These are phyloP conservation scores for Zasmidium cellare DNA, from an alignment of 2,329 filamentous ascomycete genomes.

Conservation along the genomic window DNA sequence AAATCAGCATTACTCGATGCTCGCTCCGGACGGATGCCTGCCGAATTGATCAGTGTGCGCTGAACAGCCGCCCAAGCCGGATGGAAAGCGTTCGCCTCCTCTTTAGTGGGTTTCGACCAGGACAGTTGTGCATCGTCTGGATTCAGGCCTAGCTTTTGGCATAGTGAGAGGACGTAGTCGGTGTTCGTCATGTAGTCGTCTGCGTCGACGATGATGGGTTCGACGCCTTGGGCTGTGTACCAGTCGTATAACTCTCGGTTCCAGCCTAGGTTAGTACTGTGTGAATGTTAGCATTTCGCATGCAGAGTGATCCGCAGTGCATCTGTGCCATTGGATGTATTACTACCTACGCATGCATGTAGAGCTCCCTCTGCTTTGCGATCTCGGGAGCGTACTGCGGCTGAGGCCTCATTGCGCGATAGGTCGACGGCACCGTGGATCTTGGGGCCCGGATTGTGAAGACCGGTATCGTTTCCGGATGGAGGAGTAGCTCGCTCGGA, in stretches of 20 bases:
- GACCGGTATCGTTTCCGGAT: slow-evolving; percentile 26
- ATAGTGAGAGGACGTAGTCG: slow-evolving; percentile 29
- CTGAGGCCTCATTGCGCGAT: slow-evolving; percentile 24
- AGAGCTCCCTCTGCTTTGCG: background rate
- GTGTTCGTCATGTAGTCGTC: slow-evolving; percentile 40
- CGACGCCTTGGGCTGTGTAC: slow-evolving; percentile 24
- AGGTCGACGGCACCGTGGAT: slow-evolving; percentile 40
- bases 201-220: slow-evolving; percentile 39
- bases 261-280: slow-evolving; percentile 35
- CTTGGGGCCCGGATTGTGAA: slow-evolving; percentile 34
- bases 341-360: no score
- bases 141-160: slow-evolving; percentile 34
- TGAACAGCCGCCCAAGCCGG: slow-evolving; percentile 22
- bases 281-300: slow-evolving; percentile 11
- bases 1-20: slow-evolving; percentile 36
- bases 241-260: slow-evolving; percentile 39
- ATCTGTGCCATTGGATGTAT: no score
- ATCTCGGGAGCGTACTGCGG: background rate
- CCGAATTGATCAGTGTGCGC: slow-evolving; percentile 34
- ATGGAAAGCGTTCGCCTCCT: slow-evolving; percentile 8
- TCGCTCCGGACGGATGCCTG: slow-evolving; percentile 36
- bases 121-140: slow-evolving; percentile 30
- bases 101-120: slow-evolving; percentile 3
- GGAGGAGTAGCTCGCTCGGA: slow-evolving; percentile 38
- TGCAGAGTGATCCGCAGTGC: no score